A percentile compares a stretch with the other conserved stretches of the same genome.
These are phyloP conservation scores for Apostasia shenzhenica DNA, from an alignment of 106 monocot genomes.

Conservation along the genomic window DNA sequence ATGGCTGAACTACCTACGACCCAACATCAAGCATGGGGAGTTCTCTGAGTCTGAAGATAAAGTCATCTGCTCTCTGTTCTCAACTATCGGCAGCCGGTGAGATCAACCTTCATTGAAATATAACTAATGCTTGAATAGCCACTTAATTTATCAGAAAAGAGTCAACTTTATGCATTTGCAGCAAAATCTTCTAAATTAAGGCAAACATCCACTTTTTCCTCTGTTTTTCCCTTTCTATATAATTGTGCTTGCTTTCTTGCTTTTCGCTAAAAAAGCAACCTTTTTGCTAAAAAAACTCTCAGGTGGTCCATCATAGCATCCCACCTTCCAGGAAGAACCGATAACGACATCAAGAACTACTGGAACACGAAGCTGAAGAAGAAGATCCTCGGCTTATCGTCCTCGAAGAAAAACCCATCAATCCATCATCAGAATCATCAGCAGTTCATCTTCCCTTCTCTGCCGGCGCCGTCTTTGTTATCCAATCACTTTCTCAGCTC, in stretches of 20 bases:
- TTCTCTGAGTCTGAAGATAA: constrained; percentile 69
- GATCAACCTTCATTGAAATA: background rate
- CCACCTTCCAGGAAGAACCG: constrained; percentile 10
- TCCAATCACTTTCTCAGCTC: too few relatives aligned
- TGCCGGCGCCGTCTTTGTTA: background rate
- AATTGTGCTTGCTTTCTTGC: background rate
- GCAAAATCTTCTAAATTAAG: background rate
- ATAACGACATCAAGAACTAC: constrained; percentile 16
- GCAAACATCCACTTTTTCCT: background rate
- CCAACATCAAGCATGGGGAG: constrained; percentile 77
- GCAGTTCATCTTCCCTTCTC: background rate
- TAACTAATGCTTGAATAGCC: background rate
- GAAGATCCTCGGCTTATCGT: constrained; percentile 2
- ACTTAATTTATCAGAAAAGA: background rate
- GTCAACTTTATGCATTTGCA: background rate
- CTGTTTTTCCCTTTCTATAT: background rate
- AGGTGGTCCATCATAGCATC: constrained; percentile 14
- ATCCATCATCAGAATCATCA: background rate
- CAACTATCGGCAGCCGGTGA: constrained; percentile 74
- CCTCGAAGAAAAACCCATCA: background rate
- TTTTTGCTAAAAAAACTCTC: background rate
- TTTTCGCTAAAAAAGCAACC: background rate
- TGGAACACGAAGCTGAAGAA: constrained; percentile 17
- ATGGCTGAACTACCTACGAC: constrained; percentile 79
- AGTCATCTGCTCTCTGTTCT: constrained; percentile 68